A percentile compares a stretch with the other conserved stretches of the same genome.
Conservation (phyloP, 129 eudicot genomes). For the carrot (Daucus carota) region DNA sequence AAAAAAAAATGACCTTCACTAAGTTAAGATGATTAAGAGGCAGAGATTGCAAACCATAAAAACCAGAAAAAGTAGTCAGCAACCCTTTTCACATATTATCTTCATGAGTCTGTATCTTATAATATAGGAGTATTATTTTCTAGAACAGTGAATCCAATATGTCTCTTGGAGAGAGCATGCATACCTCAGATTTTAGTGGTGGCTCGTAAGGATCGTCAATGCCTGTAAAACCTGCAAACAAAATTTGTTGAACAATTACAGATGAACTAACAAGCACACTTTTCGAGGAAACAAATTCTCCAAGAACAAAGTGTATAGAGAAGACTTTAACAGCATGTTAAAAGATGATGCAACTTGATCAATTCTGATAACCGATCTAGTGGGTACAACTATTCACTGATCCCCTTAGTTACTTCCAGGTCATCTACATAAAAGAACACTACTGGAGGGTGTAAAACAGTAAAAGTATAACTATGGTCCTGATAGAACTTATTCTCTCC, state of each 20-base stretch:
- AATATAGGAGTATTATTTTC: background rate
- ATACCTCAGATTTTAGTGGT: slow-evolving; percentile 84
- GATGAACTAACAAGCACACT: background rate
- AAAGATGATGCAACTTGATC: background rate
- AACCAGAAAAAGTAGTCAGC: background rate
- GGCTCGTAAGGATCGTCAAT: slow-evolving; percentile 87
- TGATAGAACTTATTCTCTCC: background rate
- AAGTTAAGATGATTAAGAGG: background rate
- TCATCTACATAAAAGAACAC: background rate
- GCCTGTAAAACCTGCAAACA: slow-evolving; percentile 84
- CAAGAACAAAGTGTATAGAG: background rate
- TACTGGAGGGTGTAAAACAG: background rate
- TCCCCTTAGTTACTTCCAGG: background rate
- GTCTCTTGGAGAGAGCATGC: background rate
- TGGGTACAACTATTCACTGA: background rate
- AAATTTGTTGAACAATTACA: background rate
- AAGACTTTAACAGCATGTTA: background rate
- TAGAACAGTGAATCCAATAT: background rate
- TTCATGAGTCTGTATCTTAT: background rate
- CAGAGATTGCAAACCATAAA: background rate
- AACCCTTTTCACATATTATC: background rate
- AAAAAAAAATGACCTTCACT: background rate
- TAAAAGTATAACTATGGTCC: background rate
- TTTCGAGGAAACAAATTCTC: background rate
- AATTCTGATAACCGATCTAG: background rate